Base-by-base conservation (phyloP, 2,329 filamentous ascomycete species). In the Capronia americana region DNA sequence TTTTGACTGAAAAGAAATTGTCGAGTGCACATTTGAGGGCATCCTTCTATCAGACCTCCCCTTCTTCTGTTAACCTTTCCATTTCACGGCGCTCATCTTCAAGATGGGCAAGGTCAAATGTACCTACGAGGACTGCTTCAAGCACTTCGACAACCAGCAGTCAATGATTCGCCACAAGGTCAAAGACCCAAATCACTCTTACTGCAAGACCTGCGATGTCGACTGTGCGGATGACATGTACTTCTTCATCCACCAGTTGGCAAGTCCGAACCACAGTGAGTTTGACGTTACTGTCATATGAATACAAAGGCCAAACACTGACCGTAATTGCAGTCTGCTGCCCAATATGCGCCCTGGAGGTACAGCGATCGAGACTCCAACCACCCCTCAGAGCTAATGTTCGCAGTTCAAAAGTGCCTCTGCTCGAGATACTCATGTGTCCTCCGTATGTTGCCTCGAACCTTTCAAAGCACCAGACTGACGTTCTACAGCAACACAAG, bases 341-440 rank as follows among this genome's bases (percentile, higher is more conserved):
- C 73, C 82, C 84, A 12, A 78, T 86, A 50, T 88, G 87, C 61
- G 84, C 83, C 12, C 73, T 80, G 8, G 85, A 88, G 60, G 68
- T 70, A 61, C 3, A 11, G 41, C 50, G 38, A 44, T 44, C 17
- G 38, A 44, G 38, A 44, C 2, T 23, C 26, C 34, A 48, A 48
- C 26, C 12, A 2, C 30, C 1, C 14, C 12, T 24, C 32, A 30
- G 17, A 41, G 30, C 67, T 69, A 17, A 69, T 44, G 5, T 58
- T 5, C 28, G 28, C 46, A 70, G 50, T 88, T 87, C 75, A 81
- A 82, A 67, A 85, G 81, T 30, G 77, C 80, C 2, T 79, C 79
- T 24, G 86, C 85, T 1, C 78, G 84, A 11, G 81, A 83, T 61
- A 72, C 72, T 23, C 87, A 89, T 69, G 79, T 86, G n/a, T 77